These are phyloP conservation scores for Gastrodia elata DNA, from an alignment of 106 monocot genomes.

Conservation along the genomic window DNA sequence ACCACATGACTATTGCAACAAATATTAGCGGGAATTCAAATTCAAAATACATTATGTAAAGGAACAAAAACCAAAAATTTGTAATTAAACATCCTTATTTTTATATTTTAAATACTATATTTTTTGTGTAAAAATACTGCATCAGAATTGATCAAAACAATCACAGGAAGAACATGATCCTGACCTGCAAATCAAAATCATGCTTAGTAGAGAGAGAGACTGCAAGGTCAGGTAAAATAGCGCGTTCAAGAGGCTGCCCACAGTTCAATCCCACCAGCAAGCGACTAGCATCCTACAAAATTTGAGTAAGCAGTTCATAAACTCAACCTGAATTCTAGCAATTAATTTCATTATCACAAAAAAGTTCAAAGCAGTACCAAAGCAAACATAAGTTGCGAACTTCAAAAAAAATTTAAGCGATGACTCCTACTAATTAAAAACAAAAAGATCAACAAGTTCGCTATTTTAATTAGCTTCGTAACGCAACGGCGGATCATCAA, in stretches of 20 bases:
- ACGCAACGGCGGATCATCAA: neutral
- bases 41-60: no score
- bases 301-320: neutral
- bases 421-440: neutral
- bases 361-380: neutral
- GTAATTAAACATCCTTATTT: no score
- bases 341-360: neutral
- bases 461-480: neutral
- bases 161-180: neutral
- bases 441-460: neutral
- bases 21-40: no score
- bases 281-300: conserved; percentile 79
- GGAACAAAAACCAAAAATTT: no score
- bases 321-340: neutral
- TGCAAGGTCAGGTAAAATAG: conserved; percentile 30
- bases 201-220: conserved; percentile 31
- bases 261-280: conserved; percentile 74
- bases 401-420: neutral
- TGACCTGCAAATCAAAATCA: conserved; percentile 85
- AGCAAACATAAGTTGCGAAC: neutral
- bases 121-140: neutral
- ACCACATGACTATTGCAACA: no score
- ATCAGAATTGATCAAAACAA: neutral
- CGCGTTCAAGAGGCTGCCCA: conserved; percentile 39
- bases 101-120: no score